Conservation (phyloP, 352 stramenopile species). For the Paralagenidium karlingii region DNA sequence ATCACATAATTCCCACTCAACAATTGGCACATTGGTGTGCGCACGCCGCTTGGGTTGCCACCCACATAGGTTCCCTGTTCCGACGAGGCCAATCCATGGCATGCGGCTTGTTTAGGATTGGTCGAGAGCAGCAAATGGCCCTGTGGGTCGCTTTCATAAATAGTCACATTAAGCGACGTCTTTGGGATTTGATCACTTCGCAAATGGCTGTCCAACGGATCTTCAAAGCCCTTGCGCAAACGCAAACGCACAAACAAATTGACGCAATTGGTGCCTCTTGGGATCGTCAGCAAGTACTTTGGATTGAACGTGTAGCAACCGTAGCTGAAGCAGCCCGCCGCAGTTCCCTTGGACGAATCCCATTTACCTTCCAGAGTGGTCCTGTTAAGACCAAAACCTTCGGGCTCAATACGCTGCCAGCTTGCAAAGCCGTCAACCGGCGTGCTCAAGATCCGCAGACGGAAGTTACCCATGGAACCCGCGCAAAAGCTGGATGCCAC, state of each 20-base stretch:
- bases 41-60: slow-evolving; percentile 35
- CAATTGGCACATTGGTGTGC: slow-evolving; percentile 19
- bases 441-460: slow-evolving; percentile 41
- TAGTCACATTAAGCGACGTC: slow-evolving; percentile 50
- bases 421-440: slow-evolving; percentile 17
- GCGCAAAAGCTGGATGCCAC: slow-evolving; percentile 70
- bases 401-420: slow-evolving; percentile 15
- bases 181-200: background rate
- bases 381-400: slow-evolving; percentile 39
- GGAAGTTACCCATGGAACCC: slow-evolving; percentile 24
- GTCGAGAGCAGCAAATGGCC: slow-evolving; percentile 46
- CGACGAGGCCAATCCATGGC: slow-evolving; percentile 40
- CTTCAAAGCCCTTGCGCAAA: background rate
- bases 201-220: slow-evolving; percentile 8
- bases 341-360: slow-evolving; percentile 39
- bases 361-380: slow-evolving; percentile 25
- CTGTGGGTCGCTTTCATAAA: slow-evolving; percentile 47
- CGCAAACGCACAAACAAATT: slow-evolving; percentile 43
- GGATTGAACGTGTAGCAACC: slow-evolving; percentile 77
- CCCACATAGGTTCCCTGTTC: slow-evolving; percentile 37
- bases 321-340: slow-evolving; percentile 61
- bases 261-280: slow-evolving; percentile 15
- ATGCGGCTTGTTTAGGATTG: slow-evolving; percentile 33
- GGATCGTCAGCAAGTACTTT: slow-evolving; percentile 50
- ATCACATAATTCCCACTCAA: slow-evolving; percentile 50